Conservation (phyloP, 768 basidiomycete species). For the Amanita fuliginea region DNA sequence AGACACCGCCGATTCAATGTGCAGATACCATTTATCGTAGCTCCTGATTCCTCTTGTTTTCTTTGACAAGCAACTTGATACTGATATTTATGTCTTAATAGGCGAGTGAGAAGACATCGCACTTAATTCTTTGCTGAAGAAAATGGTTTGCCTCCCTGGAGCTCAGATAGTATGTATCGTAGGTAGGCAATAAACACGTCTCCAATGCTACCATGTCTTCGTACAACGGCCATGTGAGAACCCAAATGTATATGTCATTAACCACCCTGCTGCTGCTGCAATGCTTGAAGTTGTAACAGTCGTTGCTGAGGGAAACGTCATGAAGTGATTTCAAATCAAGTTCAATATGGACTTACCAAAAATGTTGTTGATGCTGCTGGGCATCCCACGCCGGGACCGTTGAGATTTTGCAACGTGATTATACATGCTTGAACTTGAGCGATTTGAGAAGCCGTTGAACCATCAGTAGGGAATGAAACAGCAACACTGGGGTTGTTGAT, state of each 20-base stretch:
- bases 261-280: too few relatives aligned
- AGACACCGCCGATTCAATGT: slow-evolving; percentile 4
- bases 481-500: slow-evolving; percentile 53
- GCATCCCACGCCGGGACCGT: too few relatives aligned
- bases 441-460: slow-evolving; percentile 40
- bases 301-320: slow-evolving; percentile 8
- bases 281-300: slow-evolving; percentile 1
- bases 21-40: slow-evolving; percentile 4
- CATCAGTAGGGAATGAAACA: slow-evolving; percentile 54
- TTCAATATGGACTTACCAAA: slow-evolving; percentile 47
- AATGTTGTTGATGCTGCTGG: too few relatives aligned
- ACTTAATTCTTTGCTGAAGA: slow-evolving; percentile 13
- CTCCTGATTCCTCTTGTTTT: background rate
- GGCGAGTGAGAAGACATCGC: slow-evolving; percentile 12
- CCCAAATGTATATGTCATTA: too few relatives aligned
- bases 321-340: slow-evolving; percentile 37
- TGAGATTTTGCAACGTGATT: slow-evolving; percentile 38
- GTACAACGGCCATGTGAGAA: too few relatives aligned
- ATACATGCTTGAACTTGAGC: slow-evolving; percentile 41
- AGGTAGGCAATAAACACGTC: too few relatives aligned
- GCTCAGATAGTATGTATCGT: too few relatives aligned
- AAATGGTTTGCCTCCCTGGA: too few relatives aligned
- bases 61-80: too few relatives aligned
- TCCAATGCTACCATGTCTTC: too few relatives aligned
- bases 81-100: too few relatives aligned